Evolutionary conservation across 129 eudicot genomes (phyloP), one percentile per base, ranked within the genome.

Genomic region (Centella asiatica): DNA sequence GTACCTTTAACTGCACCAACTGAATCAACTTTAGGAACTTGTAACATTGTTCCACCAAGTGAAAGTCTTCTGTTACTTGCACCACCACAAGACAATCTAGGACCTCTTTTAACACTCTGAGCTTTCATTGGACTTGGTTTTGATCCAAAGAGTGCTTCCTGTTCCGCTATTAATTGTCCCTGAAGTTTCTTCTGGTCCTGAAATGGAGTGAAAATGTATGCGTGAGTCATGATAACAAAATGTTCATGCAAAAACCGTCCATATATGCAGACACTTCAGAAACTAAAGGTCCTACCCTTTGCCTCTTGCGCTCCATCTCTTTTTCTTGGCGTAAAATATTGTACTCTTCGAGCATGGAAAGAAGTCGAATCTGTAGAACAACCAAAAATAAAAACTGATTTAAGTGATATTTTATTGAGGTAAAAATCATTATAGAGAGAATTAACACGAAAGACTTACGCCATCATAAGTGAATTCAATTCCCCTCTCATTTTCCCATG

Each of bases 101-200:
- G 62, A 55, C 83, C 85, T 72, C 85, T 87, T 79, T 87, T 92
- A 18, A 71, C 86, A 78, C 71, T 79, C 61, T 75, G 89, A 63
- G 62, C 74, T 72, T 93, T 93, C 84, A 85, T 55, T 23, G 99
- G 99, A 71, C 99, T 93, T 18, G 96, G 99, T 67, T 93, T 93
- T 57, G 99, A 87, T 72, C 99, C 96, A 67, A 82, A 92, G 60
- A 84, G 70, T 45, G 76, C 88, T 76, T 93, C 99, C 68, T 93
- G 99, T 73, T 85, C 99, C 44, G 96, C 80, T 34, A 82, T 76
- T 65, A 93, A 70, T 50, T 87, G 99, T 73, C 92, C 99, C 61
- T 93, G 92, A 66, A 82, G 86, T 74, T 88, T 93, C 81, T 88
- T 93, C 73, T 88, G 93, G 60, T 93, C 99, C 99, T 93, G 77